Evolutionary conservation across 208 protist species (phyloP).

Genomic region (Leishmania amazonensis): DNA sequence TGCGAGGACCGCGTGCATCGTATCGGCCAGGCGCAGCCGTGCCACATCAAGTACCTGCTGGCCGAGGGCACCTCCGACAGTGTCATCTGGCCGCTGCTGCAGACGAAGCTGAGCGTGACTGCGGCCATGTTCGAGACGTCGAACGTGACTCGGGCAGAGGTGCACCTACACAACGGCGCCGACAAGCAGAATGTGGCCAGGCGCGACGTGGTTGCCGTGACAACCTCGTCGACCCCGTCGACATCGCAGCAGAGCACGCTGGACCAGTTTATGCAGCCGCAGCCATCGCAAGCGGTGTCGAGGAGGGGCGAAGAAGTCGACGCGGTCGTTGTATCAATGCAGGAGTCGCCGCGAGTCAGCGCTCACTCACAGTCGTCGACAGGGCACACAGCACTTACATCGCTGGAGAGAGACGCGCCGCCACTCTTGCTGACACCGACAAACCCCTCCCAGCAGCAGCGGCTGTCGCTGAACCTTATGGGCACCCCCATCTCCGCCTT

Average conservation of each 20-base stretch:
- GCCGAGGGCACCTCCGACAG: slow-evolving; percentile 91
- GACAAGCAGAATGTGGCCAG: slow-evolving; percentile 50
- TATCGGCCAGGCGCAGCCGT: slow-evolving; percentile 92
- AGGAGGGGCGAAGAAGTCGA: background rate
- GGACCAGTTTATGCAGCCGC: slow-evolving; percentile 42
- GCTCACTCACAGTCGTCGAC: background rate
- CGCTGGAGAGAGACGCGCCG: background rate
- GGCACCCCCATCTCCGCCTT: slow-evolving; percentile 8
- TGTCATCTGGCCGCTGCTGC: slow-evolving; percentile 91
- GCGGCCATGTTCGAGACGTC: slow-evolving; percentile 69
- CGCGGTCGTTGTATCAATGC: background rate
- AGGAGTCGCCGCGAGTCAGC: background rate
- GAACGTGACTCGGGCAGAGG: slow-evolving; percentile 21
- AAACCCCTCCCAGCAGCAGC: slow-evolving; percentile 11
- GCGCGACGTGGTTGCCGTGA: slow-evolving; percentile 31
- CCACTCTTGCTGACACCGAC: slow-evolving; percentile 18
- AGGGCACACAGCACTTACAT: background rate
- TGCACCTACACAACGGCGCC: slow-evolving; percentile 36
- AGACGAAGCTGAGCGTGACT: slow-evolving; percentile 87
- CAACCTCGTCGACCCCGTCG: slow-evolving; percentile 18
- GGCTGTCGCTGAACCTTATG: background rate
- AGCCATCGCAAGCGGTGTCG: slow-evolving; percentile 2
- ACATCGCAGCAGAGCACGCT: slow-evolving; percentile 46
- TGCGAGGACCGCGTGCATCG: slow-evolving; percentile 97
- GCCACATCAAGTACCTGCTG: slow-evolving; percentile 94